Evolutionary conservation across 177 flowering plant genomes (phyloP), one percentile per base, ranked within the genome.

Genomic region (Vitis hybrid): DNA sequence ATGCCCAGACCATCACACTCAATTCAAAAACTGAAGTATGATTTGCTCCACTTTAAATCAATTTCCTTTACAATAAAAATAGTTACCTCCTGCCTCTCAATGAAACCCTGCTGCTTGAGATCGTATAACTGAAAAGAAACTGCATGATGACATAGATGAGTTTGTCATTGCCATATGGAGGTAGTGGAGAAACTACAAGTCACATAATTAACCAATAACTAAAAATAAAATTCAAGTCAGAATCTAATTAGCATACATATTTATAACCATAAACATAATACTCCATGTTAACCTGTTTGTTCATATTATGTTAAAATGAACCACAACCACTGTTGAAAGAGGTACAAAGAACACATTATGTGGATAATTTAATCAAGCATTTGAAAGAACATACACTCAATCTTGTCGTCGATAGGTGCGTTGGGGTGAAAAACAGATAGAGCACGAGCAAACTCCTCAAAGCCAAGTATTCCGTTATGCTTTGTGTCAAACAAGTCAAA

Each of bases 91-190:
- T 94, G 97, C 71, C 98, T 87, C 82, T 94, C 98, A 70, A 94
- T 94, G 76, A 87, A 94, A 51, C 98, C 97, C 86, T 94, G 98
- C 79, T 94, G 98, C 83, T 94, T 94, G 72, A 94, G 92, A 82
- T 94, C 97, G 26, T 94, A 94, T 10, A 94, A 81, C 72, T 92
- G 97, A 79, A 94, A 94, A 67, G 98, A 94, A 87, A 94, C 97
- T 94, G 88, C 80, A 79, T 56, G 12, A 63, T 4, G 16, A 62
- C 1, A 68, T 22, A 66, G 5, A 51, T 48, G 14, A 18, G 33
- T n/a, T 58, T 15, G 29, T 65, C 48, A 49, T 22, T 33, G 13
- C 61, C 64, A 51, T 51, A 51, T 1, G 51, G 33, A 29, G 45
- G 45, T 39, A 39, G 45, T 39, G 45, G 45, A 39, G 45, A 6